Percentiles rank a stretch among this genome's conserved stretches.
These are phyloP conservation scores for Pichia ethanolica DNA, from an alignment of 805 yeast species.

Conservation along the genomic window DNA sequence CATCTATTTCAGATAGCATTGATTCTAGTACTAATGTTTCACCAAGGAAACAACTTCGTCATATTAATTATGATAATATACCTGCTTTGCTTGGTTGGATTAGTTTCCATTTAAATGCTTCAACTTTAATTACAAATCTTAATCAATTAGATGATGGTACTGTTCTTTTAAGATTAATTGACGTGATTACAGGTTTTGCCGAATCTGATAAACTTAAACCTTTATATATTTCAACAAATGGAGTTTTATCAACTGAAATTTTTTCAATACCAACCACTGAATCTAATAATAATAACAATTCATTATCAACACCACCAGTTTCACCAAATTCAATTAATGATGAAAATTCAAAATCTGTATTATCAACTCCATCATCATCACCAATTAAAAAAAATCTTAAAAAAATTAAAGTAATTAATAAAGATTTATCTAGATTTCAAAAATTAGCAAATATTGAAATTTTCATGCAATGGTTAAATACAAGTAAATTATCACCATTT, in stretches of 20 bases:
- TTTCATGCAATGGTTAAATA: constrained; percentile 2
- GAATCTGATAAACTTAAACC: background rate
- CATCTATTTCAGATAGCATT: background rate
- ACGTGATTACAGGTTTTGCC: background rate
- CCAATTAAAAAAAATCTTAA: too few species aligned
- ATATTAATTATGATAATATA: background rate
- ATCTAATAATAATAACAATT: background rate
- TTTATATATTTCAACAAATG: background rate
- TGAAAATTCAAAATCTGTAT: too few species aligned
- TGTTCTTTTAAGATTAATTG: background rate
- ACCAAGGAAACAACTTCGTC: background rate
- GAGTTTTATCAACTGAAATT: background rate
- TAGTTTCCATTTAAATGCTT: background rate
- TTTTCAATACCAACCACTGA: background rate
- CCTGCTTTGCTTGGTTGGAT: background rate
- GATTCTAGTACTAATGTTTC: background rate
- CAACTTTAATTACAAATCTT: background rate
- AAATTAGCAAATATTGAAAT: constrained; percentile 4
- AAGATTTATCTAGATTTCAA: constrained; percentile 1
- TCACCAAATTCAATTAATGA: background rate
- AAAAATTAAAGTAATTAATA: background rate
- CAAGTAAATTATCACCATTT: constrained; percentile 1
- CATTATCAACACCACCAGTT: background rate
- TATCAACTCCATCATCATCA: too few species aligned
- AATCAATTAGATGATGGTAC: constrained; percentile 1